Evolutionary conservation across 1,284 basidiomycete species (phyloP).

Genomic region (Rhodotorula sp.): DNA sequence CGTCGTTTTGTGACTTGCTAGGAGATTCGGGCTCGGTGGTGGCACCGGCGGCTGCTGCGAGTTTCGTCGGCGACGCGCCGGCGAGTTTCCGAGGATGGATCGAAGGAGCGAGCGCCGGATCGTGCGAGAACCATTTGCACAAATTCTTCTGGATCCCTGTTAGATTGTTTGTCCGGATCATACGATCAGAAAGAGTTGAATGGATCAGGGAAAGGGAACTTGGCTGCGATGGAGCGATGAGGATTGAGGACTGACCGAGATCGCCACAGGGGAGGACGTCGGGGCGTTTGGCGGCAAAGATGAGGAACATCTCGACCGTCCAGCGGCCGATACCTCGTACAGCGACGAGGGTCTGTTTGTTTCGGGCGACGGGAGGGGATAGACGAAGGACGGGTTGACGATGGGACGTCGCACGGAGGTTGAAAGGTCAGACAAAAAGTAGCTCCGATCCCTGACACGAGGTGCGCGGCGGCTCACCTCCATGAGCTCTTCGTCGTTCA

Average conservation of each 20-base stretch:
- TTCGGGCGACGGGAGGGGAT: too few relatives aligned
- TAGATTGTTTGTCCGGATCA: too few relatives aligned
- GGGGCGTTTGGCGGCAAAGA: conserved; percentile 76
- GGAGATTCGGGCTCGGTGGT: conserved; percentile 25
- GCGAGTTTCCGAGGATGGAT: conserved; percentile 35
- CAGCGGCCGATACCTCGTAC: conserved; percentile 70
- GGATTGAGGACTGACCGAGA: conserved; percentile 63
- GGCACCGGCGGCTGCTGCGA: not conserved
- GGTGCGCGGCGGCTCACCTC: conserved; percentile 25
- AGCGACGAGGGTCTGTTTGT: conserved; percentile 67
- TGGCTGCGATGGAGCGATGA: conserved; percentile 57
- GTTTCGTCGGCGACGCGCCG: conserved; percentile 9
- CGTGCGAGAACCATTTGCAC: conserved; percentile 35
- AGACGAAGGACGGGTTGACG: too few relatives aligned
- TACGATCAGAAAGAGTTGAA: conserved; percentile 42
- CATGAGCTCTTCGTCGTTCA: conserved; percentile 68
- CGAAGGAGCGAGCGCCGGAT: conserved; percentile 37
- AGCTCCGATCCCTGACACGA: not conserved
- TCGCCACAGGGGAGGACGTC: conserved; percentile 70
- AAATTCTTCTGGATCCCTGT: conserved; percentile 38
- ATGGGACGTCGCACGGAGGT: not conserved
- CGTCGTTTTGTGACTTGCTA: conserved; percentile 25
- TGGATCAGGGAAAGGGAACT: conserved; percentile 50
- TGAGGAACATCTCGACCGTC: conserved; percentile 59
- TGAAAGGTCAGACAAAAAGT: not conserved